These are phyloP conservation scores for Nakazawaea peltata DNA, from an alignment of 805 yeast genomes.

Conservation along the genomic window DNA sequence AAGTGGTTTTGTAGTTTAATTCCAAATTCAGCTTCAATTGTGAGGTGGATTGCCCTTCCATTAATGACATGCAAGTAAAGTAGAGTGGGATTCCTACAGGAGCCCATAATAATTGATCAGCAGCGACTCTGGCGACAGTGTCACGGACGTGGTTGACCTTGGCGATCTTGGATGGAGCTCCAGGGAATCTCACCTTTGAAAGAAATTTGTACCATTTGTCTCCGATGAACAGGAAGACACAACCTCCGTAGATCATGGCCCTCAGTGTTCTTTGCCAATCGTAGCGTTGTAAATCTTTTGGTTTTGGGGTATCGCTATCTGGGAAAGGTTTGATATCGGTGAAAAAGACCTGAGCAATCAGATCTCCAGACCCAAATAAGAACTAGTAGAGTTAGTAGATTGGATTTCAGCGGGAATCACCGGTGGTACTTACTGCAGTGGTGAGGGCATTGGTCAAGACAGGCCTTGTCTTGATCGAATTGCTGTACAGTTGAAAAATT, in stretches of 20 bases:
- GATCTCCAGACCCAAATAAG: slow-evolving; percentile 70
- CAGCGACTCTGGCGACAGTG: slow-evolving; percentile 42
- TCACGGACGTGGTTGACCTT: slow-evolving; percentile 19
- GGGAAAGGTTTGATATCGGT: slow-evolving; percentile 19
- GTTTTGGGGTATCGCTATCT: slow-evolving; percentile 2
- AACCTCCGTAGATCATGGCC: slow-evolving; percentile 63
- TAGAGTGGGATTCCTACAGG: slow-evolving; percentile 74
- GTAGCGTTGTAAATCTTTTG: slow-evolving; percentile 18
- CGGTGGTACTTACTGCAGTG: slow-evolving; percentile 30
- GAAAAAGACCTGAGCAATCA: slow-evolving; percentile 55
- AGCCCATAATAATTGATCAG: slow-evolving; percentile 72
- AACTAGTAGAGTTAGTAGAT: slow-evolving; percentile 14
- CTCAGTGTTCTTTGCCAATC: slow-evolving; percentile 53
- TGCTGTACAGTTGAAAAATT: slow-evolving; percentile 9
- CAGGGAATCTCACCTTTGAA: slow-evolving; percentile 31
- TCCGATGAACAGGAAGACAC: slow-evolving; percentile 71
- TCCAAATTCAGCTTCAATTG: slow-evolving; percentile 34
- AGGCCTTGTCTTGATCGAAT: slow-evolving; percentile 23
- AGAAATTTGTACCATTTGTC: slow-evolving; percentile 60
- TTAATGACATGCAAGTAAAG: slow-evolving; percentile 53
- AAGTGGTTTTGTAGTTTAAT: slow-evolving; percentile 56
- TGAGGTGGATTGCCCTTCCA: slow-evolving; percentile 45
- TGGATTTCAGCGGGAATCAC: too few relatives aligned
- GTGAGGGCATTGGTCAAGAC: slow-evolving; percentile 36
- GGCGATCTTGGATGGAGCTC: slow-evolving; percentile 11